phyloP scores from a whole-genome alignment of 495 filamentous ascomycete species.

The Aspergillus coremiiformis region DNA sequence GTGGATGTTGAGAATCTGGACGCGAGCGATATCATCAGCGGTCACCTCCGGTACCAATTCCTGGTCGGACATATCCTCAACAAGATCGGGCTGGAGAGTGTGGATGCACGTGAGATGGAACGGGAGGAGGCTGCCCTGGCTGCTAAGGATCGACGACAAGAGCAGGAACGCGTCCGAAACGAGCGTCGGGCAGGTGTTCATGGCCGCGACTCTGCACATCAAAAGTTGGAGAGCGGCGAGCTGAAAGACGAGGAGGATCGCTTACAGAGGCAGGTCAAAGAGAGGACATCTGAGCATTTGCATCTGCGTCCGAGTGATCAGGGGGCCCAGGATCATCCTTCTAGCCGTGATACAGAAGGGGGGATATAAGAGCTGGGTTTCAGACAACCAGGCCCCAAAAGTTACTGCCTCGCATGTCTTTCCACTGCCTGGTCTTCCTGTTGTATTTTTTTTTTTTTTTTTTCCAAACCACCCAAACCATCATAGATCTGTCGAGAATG shows the following conservation, averaged over 20 bases:
- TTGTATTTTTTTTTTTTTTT: no score
- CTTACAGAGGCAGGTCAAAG: slow-evolving; percentile 37
- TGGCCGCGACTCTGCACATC: slow-evolving; percentile 27
- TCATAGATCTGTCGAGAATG: no score
- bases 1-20: slow-evolving; percentile 69
- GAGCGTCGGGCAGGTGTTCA: slow-evolving; percentile 38
- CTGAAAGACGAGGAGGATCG: slow-evolving; percentile 31
- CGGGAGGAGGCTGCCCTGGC: slow-evolving; percentile 52
- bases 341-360: not conserved
- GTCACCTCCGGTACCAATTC: slow-evolving; percentile 65
- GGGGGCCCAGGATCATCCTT: not conserved
- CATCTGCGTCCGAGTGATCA: not conserved
- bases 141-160: slow-evolving; percentile 47
- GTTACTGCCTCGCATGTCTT: no score
- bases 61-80: slow-evolving; percentile 61
- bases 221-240: slow-evolving; percentile 23
- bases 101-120: slow-evolving; percentile 48
- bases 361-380: not conserved
- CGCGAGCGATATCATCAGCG: slow-evolving; percentile 62
- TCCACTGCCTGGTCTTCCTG: no score
- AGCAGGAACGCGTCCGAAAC: slow-evolving; percentile 41
- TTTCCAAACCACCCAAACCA: no score
- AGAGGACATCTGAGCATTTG: slow-evolving; percentile 44
- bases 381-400: no score
- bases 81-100: slow-evolving; percentile 59